A percentile compares a stretch with the other conserved stretches of the same genome.
These are phyloP conservation scores for Pharus latifolius DNA, from an alignment of 176 grass and related monocot genomes.

Conservation along the genomic window DNA sequence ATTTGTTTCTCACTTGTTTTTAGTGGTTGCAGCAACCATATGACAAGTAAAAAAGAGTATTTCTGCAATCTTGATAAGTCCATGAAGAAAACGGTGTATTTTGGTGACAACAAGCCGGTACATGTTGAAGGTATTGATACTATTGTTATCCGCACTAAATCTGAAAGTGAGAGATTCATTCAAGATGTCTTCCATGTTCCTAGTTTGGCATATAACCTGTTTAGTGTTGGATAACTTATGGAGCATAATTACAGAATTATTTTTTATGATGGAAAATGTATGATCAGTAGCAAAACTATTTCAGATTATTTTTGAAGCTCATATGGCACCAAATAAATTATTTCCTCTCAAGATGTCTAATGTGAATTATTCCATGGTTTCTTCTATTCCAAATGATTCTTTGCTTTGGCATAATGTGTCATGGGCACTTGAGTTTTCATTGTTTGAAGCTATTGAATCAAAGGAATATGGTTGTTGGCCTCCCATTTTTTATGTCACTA, in stretches of 20 bases:
- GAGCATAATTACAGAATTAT: not conserved
- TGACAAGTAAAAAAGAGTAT: not conserved
- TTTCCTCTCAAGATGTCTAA: not conserved
- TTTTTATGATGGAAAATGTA: not conserved
- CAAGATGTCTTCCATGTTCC: not conserved
- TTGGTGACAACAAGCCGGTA: not conserved
- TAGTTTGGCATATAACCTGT: not conserved
- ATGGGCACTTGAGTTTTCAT: not conserved
- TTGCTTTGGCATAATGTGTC: not conserved
- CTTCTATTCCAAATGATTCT: not conserved
- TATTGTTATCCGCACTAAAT: not conserved
- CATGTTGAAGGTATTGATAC: not conserved
- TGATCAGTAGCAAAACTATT: not conserved
- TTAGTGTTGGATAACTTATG: not conserved
- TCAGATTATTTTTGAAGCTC: not conserved
- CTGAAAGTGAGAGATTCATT: not conserved
- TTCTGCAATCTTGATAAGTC: not conserved
- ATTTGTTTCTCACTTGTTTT: not conserved
- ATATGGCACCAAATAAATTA: not conserved
- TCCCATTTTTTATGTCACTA: not conserved
- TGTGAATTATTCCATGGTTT: not conserved
- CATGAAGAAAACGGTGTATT: not conserved
- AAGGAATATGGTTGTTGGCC: slow-evolving; percentile 3
- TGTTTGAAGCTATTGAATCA: not conserved
- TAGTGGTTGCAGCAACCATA: not conserved